A percentile compares a stretch with the other conserved stretches of the same genome.
Evolutionary conservation across 1,284 basidiomycete genomes (phyloP).

Genomic region (Agaricales sp.): DNA sequence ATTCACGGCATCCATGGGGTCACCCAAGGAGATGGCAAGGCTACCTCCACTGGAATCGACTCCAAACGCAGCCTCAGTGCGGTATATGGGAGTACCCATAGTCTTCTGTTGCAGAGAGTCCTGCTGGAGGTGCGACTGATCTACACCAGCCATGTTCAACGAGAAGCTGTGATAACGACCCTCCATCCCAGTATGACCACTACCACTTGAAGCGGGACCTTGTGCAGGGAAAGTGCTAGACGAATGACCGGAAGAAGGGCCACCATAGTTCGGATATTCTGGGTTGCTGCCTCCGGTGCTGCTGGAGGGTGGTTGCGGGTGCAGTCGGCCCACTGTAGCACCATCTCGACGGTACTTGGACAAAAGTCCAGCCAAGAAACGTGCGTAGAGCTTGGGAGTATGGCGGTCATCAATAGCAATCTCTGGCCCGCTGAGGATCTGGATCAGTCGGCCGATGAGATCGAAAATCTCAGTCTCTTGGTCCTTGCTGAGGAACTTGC

Average conservation of each 20-base stretch:
- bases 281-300: slow-evolving; percentile 2
- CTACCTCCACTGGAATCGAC: slow-evolving; percentile 30
- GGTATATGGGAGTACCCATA: slow-evolving; percentile 22
- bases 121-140: background rate
- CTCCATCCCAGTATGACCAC: background rate
- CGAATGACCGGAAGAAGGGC: slow-evolving; percentile 10
- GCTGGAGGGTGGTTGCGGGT: slow-evolving; percentile 12
- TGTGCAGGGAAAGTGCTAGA: background rate
- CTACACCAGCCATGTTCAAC: background rate
- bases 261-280: slow-evolving; percentile 8
- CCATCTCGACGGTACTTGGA: slow-evolving; percentile 59
- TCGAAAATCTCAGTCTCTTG: slow-evolving; percentile 63
- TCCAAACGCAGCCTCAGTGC: slow-evolving; percentile 32
- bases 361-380: slow-evolving; percentile 63
- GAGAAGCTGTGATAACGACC: background rate
- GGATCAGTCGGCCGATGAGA: slow-evolving; percentile 62
- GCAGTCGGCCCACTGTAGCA: slow-evolving; percentile 19
- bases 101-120: background rate
- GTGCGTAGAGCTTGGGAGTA: slow-evolving; percentile 70
- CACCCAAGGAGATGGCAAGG: slow-evolving; percentile 16
- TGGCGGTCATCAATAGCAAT: slow-evolving; percentile 77
- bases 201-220: background rate
- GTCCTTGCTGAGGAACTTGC: slow-evolving; percentile 43
- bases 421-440: slow-evolving; percentile 57
- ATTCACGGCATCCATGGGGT: slow-evolving; percentile 21